Evolutionary conservation across 169 alveolate species (phyloP).

Genomic region (Plasmodium inui): DNA sequence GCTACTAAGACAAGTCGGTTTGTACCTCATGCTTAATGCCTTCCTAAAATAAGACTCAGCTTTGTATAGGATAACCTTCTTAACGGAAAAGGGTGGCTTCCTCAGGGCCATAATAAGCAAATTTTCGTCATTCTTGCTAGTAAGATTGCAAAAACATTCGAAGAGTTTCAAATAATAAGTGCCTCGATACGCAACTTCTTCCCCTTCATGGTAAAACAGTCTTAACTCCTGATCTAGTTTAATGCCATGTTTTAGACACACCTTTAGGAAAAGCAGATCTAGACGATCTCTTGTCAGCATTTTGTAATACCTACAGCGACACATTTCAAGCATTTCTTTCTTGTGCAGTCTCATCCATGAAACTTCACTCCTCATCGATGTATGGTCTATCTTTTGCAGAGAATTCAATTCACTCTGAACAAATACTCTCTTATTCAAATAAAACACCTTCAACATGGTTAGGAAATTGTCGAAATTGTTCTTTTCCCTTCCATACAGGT

Average conservation of each 20-base stretch:
- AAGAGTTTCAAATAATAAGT: background rate
- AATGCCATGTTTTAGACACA: background rate
- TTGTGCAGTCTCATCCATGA: background rate
- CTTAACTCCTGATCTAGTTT: background rate
- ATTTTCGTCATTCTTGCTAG: background rate
- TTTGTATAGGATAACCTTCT: background rate
- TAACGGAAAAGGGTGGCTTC: background rate
- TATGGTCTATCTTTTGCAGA: background rate
- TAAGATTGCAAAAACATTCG: background rate
- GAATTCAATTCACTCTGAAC: background rate
- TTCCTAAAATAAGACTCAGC: background rate
- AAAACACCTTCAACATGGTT: background rate
- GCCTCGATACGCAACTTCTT: background rate
- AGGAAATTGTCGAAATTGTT: background rate
- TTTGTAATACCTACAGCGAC: background rate
- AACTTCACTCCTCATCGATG: background rate
- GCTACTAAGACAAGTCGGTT: background rate
- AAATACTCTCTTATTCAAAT: background rate
- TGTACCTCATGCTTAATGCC: background rate
- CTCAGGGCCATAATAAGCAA: background rate
- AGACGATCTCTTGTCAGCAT: background rate
- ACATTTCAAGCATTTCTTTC: background rate
- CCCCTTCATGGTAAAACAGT: background rate
- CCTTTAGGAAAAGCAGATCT: background rate
- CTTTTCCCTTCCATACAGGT: background rate